phyloP scores from a whole-genome alignment of 176 grass and related monocot species.

The Oryza meridionalis region DNA sequence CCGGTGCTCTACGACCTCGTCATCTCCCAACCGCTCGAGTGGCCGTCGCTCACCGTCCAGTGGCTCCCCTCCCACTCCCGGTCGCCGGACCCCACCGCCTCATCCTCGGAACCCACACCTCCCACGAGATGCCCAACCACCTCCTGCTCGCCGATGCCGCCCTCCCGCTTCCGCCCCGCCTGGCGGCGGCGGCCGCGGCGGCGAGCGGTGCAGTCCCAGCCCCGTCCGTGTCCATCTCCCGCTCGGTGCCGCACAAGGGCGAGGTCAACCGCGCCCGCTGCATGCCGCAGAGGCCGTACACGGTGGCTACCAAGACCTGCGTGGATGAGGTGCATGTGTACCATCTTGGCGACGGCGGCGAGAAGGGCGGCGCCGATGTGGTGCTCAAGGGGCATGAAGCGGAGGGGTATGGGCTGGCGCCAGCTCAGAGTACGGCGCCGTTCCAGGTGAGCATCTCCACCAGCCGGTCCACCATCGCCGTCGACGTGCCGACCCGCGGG shows the following conservation, averaged over 20 bases:
- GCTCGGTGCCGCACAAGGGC: conserved; percentile 57
- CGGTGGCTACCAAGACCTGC: conserved; percentile 84
- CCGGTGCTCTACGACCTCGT: conserved; percentile 92
- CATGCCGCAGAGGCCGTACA: conserved; percentile 75
- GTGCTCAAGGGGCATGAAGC: conserved; percentile 71
- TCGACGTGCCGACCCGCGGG: too few relatives aligned
- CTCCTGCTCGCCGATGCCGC: conserved; percentile 66
- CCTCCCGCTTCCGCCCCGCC: conserved; percentile 57
- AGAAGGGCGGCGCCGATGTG: conserved; percentile 47
- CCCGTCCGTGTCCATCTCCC: conserved; percentile 58
- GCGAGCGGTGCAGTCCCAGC: conserved; percentile 19
- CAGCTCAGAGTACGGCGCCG: too few relatives aligned
- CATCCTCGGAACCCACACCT: conserved; percentile 80
- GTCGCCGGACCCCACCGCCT: conserved; percentile 38
- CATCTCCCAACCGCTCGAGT: conserved; percentile 84
- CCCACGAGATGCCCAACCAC: conserved; percentile 58
- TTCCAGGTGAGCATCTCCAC: too few relatives aligned
- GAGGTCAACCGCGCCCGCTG: conserved; percentile 86
- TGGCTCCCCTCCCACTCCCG: conserved; percentile 56
- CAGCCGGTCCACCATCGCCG: too few relatives aligned
- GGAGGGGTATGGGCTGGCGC: conserved; percentile 84
- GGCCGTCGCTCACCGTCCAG: conserved; percentile 91
- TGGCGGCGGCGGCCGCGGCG: conserved; percentile 17
- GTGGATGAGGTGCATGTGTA: conserved; percentile 78
- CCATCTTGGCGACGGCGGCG: conserved; percentile 50